Conservation (phyloP, 495 filamentous ascomycete genomes). For the Podospora bellae-mahoneyi region DNA sequence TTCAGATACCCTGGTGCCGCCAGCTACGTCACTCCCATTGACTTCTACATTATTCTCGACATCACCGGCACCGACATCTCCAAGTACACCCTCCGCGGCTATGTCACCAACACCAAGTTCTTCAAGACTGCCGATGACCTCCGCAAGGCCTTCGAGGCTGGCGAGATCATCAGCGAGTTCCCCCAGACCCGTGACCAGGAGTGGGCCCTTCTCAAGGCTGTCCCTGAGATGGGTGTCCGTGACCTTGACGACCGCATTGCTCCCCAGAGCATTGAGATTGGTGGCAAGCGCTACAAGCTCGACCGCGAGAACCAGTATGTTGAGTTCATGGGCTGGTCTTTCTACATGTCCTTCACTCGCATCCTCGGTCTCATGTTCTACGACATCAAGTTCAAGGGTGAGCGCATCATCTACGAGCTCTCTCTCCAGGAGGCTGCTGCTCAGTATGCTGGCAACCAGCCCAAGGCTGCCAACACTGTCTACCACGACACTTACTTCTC, state of each 20-base stretch:
- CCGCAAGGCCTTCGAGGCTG: conserved; percentile 37
- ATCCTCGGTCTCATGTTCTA: conserved; percentile 48
- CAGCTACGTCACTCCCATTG: conserved; percentile 34
- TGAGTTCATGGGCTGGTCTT: conserved; percentile 54
- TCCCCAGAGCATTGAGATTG: conserved; percentile 38
- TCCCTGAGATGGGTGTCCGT: conserved; percentile 36
- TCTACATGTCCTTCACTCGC: conserved; percentile 48
- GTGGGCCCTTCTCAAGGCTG: conserved; percentile 36
- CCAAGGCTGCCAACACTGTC: conserved; percentile 40
- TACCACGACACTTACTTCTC: conserved; percentile 48
- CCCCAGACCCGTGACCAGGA: conserved; percentile 29
- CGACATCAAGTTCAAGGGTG: conserved; percentile 53
- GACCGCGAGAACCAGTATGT: conserved; percentile 50
- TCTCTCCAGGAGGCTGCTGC: conserved; percentile 54
- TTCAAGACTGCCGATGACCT: conserved; percentile 35
- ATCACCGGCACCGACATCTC: conserved; percentile 37
- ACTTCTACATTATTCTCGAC: conserved; percentile 41
- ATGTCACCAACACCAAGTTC: conserved; percentile 37
- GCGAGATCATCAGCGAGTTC: conserved; percentile 32
- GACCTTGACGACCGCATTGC: conserved; percentile 40
- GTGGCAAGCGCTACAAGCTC: conserved; percentile 42
- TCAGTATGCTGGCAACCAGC: conserved; percentile 53
- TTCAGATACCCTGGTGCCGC: conserved; percentile 36
- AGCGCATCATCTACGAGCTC: conserved; percentile 55
- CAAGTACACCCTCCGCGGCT: conserved; percentile 35